Evolutionary conservation across 2,329 filamentous ascomycete genomes (phyloP), one percentile per base, ranked within the genome.

Genomic region (Alternaria panax): DNA sequence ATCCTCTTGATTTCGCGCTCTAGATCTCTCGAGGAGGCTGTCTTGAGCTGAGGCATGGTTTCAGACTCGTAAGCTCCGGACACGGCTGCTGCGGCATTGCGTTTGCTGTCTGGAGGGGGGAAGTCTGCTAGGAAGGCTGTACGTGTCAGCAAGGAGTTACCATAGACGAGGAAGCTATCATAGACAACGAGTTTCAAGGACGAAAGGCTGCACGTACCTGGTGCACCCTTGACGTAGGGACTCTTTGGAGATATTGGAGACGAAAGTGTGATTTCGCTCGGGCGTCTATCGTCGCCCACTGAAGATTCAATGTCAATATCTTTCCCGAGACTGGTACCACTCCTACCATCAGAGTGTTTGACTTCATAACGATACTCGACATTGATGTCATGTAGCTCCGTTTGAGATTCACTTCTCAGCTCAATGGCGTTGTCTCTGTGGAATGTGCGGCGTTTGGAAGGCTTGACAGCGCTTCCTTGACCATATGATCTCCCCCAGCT

Each of bases 1-100:
- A 75, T 76, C 20, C 57, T 63, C 54, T 63, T 66, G 27, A 72
- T 63, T 30, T 73, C 68, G 9, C 64, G 57, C 42, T 67, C 66
- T 14, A 67, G n/a, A n/a, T 48, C 54, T 14, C 51, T 43, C 8
- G 45, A 18, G 9, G 7, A 24, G 20, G 12, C 14, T 6, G 8
- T n/a, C 7, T 8, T 43, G n/a, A 12, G 12, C 8, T 36, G 32
- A 11, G 20, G 36, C 12, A 25, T 18, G 30, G 14, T 18, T 20
- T 9, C 30, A 22, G 40, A 27, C 12, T 22, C 30, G n/a, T 57
- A 27, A 4, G 27, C 30, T 16, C 48, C 41, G 11, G 48, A 47
- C 38, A 32, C n/a, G 25, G 18, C n/a, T 22, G 14, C 18, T 32
- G 11, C 27, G 43, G 22, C 38, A 24, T 16, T 42, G 22, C 25